Evolutionary conservation across 140 eudicot species (phyloP), one percentile per base, ranked within the genome.

Genomic region (Senecio squalidus): DNA sequence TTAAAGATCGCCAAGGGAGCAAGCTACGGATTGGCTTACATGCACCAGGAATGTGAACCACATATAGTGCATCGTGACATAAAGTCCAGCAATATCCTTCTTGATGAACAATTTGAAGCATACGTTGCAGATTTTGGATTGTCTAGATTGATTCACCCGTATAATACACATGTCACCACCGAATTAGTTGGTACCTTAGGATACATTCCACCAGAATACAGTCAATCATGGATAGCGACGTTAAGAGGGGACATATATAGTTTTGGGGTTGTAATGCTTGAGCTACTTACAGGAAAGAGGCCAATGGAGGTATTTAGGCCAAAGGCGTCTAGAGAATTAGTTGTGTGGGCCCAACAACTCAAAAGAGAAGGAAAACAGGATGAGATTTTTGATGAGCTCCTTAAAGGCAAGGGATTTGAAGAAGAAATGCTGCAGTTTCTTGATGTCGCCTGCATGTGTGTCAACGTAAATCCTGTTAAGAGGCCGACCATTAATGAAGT

Each of bases 1-100:
- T 60, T 84, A 53, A 81, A 61, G 39, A 61, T 61, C 20, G 29
- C 45, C 15, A 27, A 10, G 17, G 61, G 61, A 55, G 61, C 61
- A 55, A 55, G 61, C 31, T 55, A 44, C 11, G 61, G 61, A 20
- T 28, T 55, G 24, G 26, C 61, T 55, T 55, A 55, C 30, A 55
- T 55, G 61, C 61, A 55, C 61, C 61, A 55, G 45, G 61, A 29
- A 11, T 55, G 61, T 9, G 61, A 55, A 55, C 61, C 61, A 10
- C 61, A 55, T 17, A 55, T 55, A 27, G 61, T 55, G 61, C 61
- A 55, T 1, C 61, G 61, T 55, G 61, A 55, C 45, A 55, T 55
- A 16, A 55, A 55, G 15, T 55, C 61, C 27, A 55, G 61, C 10
- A 55, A 55, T 10, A 55, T 55, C 41, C 45, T 55, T 7, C 61